A percentile compares a stretch with the other conserved stretches of the same genome.
Evolutionary conservation across 2,329 filamentous ascomycete genomes (phyloP).

Genomic region (Akanthomyces lecanii): DNA sequence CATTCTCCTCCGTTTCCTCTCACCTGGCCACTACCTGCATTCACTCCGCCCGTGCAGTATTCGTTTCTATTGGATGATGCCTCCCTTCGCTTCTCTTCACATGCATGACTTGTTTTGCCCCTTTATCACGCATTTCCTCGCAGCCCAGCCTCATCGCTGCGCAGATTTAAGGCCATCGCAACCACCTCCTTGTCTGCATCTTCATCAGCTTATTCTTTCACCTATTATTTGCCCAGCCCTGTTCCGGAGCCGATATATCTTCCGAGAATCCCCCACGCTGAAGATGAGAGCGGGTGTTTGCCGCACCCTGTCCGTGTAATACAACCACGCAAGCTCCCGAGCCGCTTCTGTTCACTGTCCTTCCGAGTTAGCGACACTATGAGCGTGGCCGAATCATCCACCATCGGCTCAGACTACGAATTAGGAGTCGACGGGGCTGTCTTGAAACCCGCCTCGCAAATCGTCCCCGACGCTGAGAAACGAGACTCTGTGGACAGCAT

Average conservation of each 20-base stretch:
- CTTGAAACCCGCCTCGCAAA: slow-evolving; percentile 1
- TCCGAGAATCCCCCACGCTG: not conserved
- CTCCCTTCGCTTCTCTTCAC: not conserved
- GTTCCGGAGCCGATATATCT: not conserved
- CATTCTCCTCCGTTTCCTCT: slow-evolving; percentile 12
- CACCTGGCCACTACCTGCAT: slow-evolving; percentile 1
- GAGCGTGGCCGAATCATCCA: slow-evolving; percentile 4
- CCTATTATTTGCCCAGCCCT: not conserved
- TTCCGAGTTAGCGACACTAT: slow-evolving; percentile 1
- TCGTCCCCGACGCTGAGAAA: not conserved
- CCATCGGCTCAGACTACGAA: slow-evolving; percentile 1
- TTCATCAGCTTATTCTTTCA: not conserved
- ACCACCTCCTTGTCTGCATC: not conserved
- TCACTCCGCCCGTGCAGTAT: slow-evolving; percentile 2
- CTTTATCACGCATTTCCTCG: not conserved
- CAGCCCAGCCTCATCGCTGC: not conserved
- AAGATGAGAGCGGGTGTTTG: slow-evolving; percentile 5
- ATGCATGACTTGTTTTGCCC: not conserved
- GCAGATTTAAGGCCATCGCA: not conserved
- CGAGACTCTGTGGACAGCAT: slow-evolving; percentile 22
- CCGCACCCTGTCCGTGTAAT: not conserved
- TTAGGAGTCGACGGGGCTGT: not conserved
- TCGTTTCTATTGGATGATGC: not conserved
- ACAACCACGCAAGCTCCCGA: not conserved
- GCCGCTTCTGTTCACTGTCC: not conserved